These are phyloP conservation scores for Mycena kentingensis DNA, from an alignment of 768 basidiomycete genomes.

Conservation along the genomic window DNA sequence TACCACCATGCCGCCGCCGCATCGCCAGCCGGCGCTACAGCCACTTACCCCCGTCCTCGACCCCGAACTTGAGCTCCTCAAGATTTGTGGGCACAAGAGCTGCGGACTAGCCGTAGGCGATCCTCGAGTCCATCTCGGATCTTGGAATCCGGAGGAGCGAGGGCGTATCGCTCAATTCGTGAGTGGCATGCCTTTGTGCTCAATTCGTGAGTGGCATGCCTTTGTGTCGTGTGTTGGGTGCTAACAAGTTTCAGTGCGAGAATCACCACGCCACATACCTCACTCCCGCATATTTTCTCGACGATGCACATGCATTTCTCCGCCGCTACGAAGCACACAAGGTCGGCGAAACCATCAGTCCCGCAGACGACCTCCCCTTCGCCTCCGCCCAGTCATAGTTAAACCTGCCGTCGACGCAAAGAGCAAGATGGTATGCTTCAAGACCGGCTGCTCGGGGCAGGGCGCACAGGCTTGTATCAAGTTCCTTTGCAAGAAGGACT, in stretches of 20 bases:
- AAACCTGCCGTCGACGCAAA: neutral
- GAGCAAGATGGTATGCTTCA: neutral
- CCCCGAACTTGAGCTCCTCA: neutral
- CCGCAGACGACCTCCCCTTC: neutral
- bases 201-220: neutral
- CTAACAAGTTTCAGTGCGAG: too few relatives aligned
- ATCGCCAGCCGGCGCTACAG: neutral
- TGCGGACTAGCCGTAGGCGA: neutral
- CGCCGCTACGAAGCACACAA: neutral
- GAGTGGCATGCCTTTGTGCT: neutral
- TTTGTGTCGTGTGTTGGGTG: neutral
- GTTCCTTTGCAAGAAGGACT: conserved; percentile 1
- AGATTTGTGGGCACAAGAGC: neutral
- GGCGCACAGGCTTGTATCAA: conserved; percentile 6
- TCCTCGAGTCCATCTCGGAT: conserved; percentile 32
- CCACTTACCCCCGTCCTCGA: neutral
- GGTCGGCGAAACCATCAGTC: neutral
- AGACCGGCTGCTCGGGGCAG: neutral
- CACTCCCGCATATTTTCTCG: neutral
- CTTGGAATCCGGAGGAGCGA: neutral
- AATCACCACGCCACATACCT: conserved; percentile 3
- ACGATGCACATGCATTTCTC: conserved; percentile 4
- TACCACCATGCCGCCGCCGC: too few relatives aligned
- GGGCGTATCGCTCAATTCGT: conserved; percentile 3
- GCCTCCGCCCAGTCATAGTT: neutral